Evolutionary conservation across 2,329 filamentous ascomycete genomes (phyloP), one percentile per base, ranked within the genome.

Genomic region (Neofusicoccum ribis): DNA sequence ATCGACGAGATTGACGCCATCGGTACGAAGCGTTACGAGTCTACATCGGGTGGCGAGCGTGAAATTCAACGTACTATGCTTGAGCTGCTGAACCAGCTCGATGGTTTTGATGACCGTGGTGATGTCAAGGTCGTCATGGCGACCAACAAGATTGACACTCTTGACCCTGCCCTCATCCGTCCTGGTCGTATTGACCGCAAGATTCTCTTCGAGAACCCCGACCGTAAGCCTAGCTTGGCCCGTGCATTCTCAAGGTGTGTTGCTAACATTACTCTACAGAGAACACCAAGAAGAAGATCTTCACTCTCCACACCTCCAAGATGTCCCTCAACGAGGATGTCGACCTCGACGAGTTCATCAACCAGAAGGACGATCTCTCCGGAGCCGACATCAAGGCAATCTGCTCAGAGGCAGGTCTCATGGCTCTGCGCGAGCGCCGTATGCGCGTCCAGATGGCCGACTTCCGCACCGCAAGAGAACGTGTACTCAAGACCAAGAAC

Each of bases 51-150:
- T 68, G 95, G 96, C 77, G 95, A 99, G 79, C 91, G 94, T 71
- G 95, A 99, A 79, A 92, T 99, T 44, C 95, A 99, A 82, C 89
- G 95, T 78, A 99, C 95, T 56, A 99, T 99, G 95, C 83, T 99
- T 79, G 95, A 99, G 76, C 87, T 99, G 63, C 89, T 99, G 47
- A 99, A 99, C 81, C 95, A 99, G 82, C 89, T 99, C 8, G 95
- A 99, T 77, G 95, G 95, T 73, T 99, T 99, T 81, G 95, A 99
- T 76, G 96, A 99, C 79, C 91, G 95, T 67, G 96, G 95, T 71
- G 95, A 99, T 76, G 94, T 99, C 80, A 99, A 99, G 84, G 95
- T 99, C 68, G 94, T 99, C 79, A 98, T 99, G 93, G 96, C 95
- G 12, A 99, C 95, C 70, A 99, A 99, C 88, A 99, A 99, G 87